phyloP scores from a whole-genome alignment of 768 basidiomycete species.

The Mycena leptocephala region DNA sequence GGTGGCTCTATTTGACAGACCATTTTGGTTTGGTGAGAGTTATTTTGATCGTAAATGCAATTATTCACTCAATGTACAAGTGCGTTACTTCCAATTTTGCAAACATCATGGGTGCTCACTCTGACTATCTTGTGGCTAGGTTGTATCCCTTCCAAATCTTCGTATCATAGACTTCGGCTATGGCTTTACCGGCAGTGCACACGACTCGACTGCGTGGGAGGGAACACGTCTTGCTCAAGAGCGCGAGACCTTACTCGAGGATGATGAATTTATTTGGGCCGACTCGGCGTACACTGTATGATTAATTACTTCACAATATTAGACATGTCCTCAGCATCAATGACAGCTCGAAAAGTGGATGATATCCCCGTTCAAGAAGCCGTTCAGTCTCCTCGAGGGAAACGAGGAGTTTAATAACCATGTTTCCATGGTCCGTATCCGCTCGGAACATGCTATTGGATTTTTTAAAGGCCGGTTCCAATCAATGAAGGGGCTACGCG shows the following conservation, averaged over 20 bases:
- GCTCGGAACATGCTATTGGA: slow-evolving; percentile 52
- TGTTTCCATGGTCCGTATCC: too few relatives aligned
- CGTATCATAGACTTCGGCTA: too few relatives aligned
- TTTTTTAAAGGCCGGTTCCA: slow-evolving; percentile 48
- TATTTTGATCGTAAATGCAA: too few relatives aligned
- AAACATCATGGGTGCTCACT: too few relatives aligned
- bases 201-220: slow-evolving; percentile 44
- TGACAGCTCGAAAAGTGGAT: slow-evolving; percentile 15
- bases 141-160: slow-evolving; percentile 10
- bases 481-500: slow-evolving; percentile 38
- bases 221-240: slow-evolving; percentile 31
- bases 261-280: slow-evolving; percentile 46
- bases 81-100: too few relatives aligned
- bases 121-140: background rate
- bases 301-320: background rate
- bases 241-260: slow-evolving; percentile 22
- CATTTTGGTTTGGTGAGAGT: too few relatives aligned
- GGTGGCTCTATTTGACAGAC: background rate
- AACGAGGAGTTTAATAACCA: slow-evolving; percentile 43
- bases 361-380: slow-evolving; percentile 38
- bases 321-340: background rate
- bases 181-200: too few relatives aligned
- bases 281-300: slow-evolving; percentile 48
- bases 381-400: slow-evolving; percentile 29
- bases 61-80: too few relatives aligned